Evolutionary conservation across 2,329 filamentous ascomycete genomes (phyloP).

Genomic region (Fusarium irregulare): DNA sequence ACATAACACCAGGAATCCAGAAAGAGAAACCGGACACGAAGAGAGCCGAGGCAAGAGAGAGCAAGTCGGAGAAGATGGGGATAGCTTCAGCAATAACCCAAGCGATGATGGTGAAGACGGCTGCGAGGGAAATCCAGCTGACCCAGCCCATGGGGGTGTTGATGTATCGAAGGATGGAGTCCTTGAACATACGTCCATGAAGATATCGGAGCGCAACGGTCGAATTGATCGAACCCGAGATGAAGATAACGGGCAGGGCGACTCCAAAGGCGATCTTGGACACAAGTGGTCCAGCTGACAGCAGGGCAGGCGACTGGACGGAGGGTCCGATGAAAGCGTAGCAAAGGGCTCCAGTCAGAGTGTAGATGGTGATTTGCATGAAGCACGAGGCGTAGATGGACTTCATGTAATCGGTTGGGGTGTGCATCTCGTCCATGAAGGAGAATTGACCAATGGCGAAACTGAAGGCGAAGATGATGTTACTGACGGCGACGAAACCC

Average conservation of each 20-base stretch:
- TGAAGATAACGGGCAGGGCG: constrained; percentile 66
- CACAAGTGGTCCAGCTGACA: constrained; percentile 69
- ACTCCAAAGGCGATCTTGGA: constrained; percentile 77
- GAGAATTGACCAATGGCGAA: constrained; percentile 40
- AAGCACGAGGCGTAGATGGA: constrained; percentile 72
- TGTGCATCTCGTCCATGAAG: constrained; percentile 43
- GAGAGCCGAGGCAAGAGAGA: constrained; percentile 31
- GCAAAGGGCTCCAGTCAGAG: constrained; percentile 72
- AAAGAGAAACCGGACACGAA: constrained; percentile 38
- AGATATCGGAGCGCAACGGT: constrained; percentile 37
- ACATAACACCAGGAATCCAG: constrained; percentile 37
- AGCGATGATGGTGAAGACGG: constrained; percentile 33
- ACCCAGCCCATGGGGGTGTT: constrained; percentile 36
- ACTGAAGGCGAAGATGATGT: constrained; percentile 58
- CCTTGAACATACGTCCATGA: constrained; percentile 38
- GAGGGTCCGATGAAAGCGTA: constrained; percentile 74
- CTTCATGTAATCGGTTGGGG: constrained; percentile 52
- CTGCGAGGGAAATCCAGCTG: constrained; percentile 31
- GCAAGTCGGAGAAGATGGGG: constrained; percentile 36
- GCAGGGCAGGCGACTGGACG: constrained; percentile 74
- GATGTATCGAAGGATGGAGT: constrained; percentile 33
- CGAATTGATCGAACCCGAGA: constrained; percentile 37
- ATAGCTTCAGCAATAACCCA: constrained; percentile 39
- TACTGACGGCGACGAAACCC: constrained; percentile 70
- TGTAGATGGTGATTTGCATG: constrained; percentile 73